These are phyloP conservation scores for Corchorus olitorius DNA, from an alignment of 345 rosid species.

Conservation along the genomic window DNA sequence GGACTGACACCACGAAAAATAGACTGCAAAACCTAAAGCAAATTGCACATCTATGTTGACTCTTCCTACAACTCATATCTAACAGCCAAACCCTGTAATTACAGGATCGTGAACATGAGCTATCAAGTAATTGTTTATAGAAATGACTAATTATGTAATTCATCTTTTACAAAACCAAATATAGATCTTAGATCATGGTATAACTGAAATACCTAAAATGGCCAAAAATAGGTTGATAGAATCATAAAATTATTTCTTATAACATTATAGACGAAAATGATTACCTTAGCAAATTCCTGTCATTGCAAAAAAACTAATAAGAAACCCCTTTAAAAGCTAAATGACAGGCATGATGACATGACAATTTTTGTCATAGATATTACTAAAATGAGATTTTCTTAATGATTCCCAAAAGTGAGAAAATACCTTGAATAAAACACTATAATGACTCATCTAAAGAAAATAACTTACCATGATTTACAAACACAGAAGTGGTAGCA, in stretches of 20 bases:
- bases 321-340: neutral
- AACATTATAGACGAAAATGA: neutral
- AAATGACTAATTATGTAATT: neutral
- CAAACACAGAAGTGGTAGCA: slow-evolving; percentile 31
- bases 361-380: neutral
- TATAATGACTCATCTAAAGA: neutral
- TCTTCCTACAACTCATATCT: neutral
- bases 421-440: neutral
- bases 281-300: neutral
- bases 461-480: slow-evolving; percentile 50
- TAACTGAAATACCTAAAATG: neutral
- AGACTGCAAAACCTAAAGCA: neutral
- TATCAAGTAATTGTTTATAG: neutral
- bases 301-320: too few species aligned
- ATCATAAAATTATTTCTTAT: neutral
- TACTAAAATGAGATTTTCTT: neutral
- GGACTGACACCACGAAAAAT: neutral
- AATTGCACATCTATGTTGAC: neutral
- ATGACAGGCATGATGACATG: neutral
- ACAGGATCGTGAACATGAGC: neutral
- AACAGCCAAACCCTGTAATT: neutral
- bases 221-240: neutral
- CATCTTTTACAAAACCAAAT: neutral
- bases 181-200: neutral
- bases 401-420: neutral